Evolutionary conservation across 208 protist species (phyloP).

Genomic region (Acanthamoeba triangularis): DNA sequence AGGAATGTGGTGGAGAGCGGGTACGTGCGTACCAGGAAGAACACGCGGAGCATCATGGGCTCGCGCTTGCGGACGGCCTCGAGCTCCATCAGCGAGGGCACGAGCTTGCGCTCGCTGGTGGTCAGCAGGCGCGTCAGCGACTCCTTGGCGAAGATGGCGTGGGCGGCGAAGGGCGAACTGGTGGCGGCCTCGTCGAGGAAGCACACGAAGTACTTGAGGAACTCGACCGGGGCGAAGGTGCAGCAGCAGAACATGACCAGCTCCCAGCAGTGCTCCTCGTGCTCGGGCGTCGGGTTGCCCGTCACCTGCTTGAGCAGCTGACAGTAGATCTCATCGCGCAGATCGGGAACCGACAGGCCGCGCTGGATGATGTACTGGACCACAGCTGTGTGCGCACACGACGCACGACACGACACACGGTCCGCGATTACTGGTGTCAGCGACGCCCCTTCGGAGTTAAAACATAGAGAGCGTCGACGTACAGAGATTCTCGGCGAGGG

Average conservation of each 20-base stretch:
- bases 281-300: constrained; percentile 34
- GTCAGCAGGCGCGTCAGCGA: constrained; percentile 29
- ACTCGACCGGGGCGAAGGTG: constrained; percentile 30
- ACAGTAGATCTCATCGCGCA: constrained; percentile 69
- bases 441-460: neutral
- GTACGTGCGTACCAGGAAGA: constrained; percentile 24
- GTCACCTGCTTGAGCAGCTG: constrained; percentile 71
- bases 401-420: neutral
- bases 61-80: constrained; percentile 72
- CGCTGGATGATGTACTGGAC: constrained; percentile 62
- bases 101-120: constrained; percentile 49
- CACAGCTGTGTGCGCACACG: neutral
- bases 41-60: constrained; percentile 62
- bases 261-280: constrained; percentile 65
- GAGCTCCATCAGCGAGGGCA: constrained; percentile 74
- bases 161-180: neutral
- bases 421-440: neutral
- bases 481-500: constrained; percentile 27
- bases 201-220: constrained; percentile 73
- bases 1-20: too few species aligned
- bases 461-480: neutral
- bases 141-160: constrained; percentile 42
- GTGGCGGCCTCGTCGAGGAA: constrained; percentile 22
- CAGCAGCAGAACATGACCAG: constrained; percentile 60
- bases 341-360: constrained; percentile 30